Evolutionary conservation across 1,139 yeast species (phyloP), one percentile per base, ranked within the genome.

Genomic region (Debaryomyces subglobosus): DNA sequence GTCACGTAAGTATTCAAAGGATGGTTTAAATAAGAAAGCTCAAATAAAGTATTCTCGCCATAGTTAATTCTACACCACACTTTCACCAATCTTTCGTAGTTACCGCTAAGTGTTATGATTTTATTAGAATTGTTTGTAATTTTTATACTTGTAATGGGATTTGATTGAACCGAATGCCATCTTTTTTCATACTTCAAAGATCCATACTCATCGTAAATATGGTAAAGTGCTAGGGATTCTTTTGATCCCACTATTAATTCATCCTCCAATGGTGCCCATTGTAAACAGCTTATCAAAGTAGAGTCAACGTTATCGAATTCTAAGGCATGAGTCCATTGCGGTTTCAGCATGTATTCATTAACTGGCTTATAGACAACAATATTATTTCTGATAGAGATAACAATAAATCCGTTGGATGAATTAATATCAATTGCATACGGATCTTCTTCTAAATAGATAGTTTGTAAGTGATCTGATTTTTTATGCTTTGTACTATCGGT

Each of bases 1-100:
- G 82, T 73, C 2, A 91, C 82, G 48, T 78, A 77, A 1, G 77
- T 56, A 1, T 62, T 62, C 15, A 50, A 62, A 0, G 86, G 84
- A 59, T 89, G 96, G 12, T 82, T 78, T 21, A 90, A 67, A 58
- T 88, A 86, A 0, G 83, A 70, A 54, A 90, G 71, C 58, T 88
- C 96, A 63, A 90, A 91, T 23, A 84, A 75, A 3, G 88, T 79
- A 48, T 80, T 78, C 36, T 77, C 74, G 10, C 89, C 94, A 58
- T 85, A 88, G 10, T 86, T 81, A 3, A 85, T 72, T 41, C 97
- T 72, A 44, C 85, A 77, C 96, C 97, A 92, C 4, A 91, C 76
- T 61, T 89, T 89, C 30, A 89, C 83, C 12, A 86, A 69, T 43
- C 78, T 72, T 61, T 89, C 96, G 60, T 78, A 81, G 41, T 69